Base-by-base conservation (phyloP, 2,329 filamentous ascomycete species). In the Sporothrix mexicana region DNA sequence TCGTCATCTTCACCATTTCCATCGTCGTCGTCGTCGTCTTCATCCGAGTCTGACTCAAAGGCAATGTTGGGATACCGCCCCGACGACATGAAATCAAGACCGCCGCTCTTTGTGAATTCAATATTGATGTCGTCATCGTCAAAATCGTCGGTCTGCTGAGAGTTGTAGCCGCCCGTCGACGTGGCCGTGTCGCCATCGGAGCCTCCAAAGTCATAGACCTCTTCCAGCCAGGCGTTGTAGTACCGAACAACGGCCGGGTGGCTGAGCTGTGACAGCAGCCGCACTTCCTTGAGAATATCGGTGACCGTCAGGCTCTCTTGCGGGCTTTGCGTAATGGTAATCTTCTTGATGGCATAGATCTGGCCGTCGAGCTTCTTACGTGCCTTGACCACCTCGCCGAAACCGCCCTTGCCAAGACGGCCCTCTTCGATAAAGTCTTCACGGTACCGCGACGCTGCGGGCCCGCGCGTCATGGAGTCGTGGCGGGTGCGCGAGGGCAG, bases 321-420 rank as follows among this genome's bases (percentile, higher is more conserved):
- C 0, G 93, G 93, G 69, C 91, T 91, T 77, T 96, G 93, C 0
- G 90, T 93, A 75, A 99, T 96, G 0, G 91, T 93, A 74, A 99
- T 96, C 80, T 98, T 98, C 81, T 99, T 99, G 79, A 99, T 93
- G 20, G 96, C 96, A 81, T 98, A 99, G 59, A 97, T 91, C 73
- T 95, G 93, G 0, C 93, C 93, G 79, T 98, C 96, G 3, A 98
- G 88, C 82, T 96, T 97, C 81, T 97, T 97, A 45, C 95, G 89
- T 2, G 95, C 95, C 80, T 97, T 97, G 72, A 98, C 94, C 25
- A 99, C 96, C 82, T 98, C 94, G 5, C 96, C 96, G 82, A 97
- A 99, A 0, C 95, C 96, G 59, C 96, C 96, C 80, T 95, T 97
- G 2, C 96, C 96, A 13, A 99, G 85, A 4, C 93, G 89, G 15